These are phyloP conservation scores for Lachancea lanzarotensis DNA, from an alignment of 805 yeast species.

Conservation along the genomic window DNA sequence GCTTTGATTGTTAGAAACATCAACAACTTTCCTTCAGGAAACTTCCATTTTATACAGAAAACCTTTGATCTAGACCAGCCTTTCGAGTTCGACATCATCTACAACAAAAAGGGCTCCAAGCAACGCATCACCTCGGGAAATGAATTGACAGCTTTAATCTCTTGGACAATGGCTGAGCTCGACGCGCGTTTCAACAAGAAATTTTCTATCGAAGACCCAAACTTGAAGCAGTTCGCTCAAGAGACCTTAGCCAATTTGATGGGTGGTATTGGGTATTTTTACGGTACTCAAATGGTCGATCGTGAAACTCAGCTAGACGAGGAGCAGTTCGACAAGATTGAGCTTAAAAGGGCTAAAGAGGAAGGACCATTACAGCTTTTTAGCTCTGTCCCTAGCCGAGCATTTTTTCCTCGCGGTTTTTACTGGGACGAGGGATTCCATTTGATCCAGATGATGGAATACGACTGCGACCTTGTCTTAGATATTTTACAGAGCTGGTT, in stretches of 20 bases:
- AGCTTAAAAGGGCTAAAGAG: constrained; percentile 42
- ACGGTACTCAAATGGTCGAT: constrained; percentile 81
- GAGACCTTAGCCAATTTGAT: constrained; percentile 74
- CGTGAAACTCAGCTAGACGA: constrained; percentile 61
- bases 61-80: constrained; percentile 51
- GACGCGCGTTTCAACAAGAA: constrained; percentile 42
- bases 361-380: constrained; percentile 79
- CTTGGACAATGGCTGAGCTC: constrained; percentile 27
- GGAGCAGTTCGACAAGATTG: constrained; percentile 53
- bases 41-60: constrained; percentile 73
- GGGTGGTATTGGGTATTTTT: constrained; percentile 86
- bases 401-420: constrained; percentile 93
- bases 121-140: constrained; percentile 36
- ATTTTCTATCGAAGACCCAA: constrained; percentile 40
- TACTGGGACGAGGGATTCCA: constrained; percentile 99
- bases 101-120: constrained; percentile 40
- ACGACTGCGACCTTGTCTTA: constrained; percentile 74
- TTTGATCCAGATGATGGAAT: constrained; percentile 69
- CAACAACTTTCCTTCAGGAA: constrained; percentile 55
- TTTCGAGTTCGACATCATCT: constrained; percentile 69
- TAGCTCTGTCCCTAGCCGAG: constrained; percentile 83
- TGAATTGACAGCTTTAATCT: constrained; percentile 15
- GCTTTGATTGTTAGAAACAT: constrained; percentile 51
- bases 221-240: constrained; percentile 56
- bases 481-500: constrained; percentile 88